These are phyloP conservation scores for Quercus glauca DNA, from an alignment of 306 rosid species.

Conservation along the genomic window DNA sequence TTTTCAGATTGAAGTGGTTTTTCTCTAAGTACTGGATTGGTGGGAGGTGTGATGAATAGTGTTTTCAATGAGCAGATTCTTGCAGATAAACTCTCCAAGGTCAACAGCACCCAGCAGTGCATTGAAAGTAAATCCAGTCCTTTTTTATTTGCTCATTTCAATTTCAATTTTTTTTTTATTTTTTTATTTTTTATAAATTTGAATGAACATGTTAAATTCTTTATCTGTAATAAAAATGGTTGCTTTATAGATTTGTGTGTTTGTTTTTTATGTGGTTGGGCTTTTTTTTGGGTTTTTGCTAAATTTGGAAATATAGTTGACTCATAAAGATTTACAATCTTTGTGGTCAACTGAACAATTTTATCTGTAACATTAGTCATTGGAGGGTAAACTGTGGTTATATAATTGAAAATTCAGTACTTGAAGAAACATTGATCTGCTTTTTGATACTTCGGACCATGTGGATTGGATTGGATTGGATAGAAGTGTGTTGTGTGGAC, in stretches of 20 bases:
- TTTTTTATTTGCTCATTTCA: background rate
- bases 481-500: no score
- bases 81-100: constrained; percentile 86
- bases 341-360: background rate
- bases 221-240: background rate
- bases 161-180: background rate
- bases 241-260: background rate
- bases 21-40: constrained; percentile 6
- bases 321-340: background rate
- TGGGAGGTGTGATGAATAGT: constrained; percentile 53
- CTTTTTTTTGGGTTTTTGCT: background rate
- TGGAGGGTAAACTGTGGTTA: background rate
- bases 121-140: constrained; percentile 68
- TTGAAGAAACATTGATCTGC: no score
- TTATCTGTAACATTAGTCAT: background rate
- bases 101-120: constrained; percentile 81
- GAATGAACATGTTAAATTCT: background rate
- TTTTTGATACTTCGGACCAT: no score
- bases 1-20: constrained; percentile 12
- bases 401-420: no score
- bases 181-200: background rate
- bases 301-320: background rate
- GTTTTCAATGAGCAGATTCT: constrained; percentile 76
- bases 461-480: no score
- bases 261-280: background rate